A percentile compares a stretch with the other conserved stretches of the same genome.
These are phyloP conservation scores for Xanthoceras sorbifolium DNA, from an alignment of 345 rosid species.

Conservation along the genomic window DNA sequence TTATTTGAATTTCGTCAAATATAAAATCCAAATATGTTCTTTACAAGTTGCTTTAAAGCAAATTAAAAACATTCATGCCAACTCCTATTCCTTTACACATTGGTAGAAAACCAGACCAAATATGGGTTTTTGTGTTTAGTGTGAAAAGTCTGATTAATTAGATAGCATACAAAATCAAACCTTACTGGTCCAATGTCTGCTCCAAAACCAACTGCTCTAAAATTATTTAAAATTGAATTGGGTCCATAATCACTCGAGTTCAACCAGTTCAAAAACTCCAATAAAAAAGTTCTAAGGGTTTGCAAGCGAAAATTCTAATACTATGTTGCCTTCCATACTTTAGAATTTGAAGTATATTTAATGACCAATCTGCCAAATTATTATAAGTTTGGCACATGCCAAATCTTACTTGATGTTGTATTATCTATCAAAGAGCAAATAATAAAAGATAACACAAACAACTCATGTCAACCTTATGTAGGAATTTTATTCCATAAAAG, in stretches of 20 bases:
- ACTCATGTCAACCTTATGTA: background rate
- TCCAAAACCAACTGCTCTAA: too few species aligned
- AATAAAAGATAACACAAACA: background rate
- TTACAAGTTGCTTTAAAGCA: background rate
- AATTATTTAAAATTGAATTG: background rate
- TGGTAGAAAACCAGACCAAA: background rate
- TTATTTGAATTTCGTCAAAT: background rate
- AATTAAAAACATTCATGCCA: too few species aligned
- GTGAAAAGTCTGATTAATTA: background rate
- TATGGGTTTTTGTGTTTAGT: background rate
- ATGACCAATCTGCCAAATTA: background rate
- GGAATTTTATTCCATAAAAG: constrained; percentile 24
- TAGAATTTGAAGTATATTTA: background rate
- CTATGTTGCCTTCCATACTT: background rate
- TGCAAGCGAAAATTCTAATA: too few species aligned
- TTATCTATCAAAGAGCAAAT: background rate
- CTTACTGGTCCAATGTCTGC: background rate
- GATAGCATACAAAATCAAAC: background rate
- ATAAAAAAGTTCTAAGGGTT: too few species aligned
- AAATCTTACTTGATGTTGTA: background rate
- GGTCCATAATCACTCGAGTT: background rate
- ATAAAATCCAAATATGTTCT: constrained; percentile 8
- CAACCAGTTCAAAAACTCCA: too few species aligned
- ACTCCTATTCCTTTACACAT: background rate
- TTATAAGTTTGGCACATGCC: background rate